phyloP scores from a whole-genome alignment of 352 stramenopile species.

The Pilasporangium apinafurcum region DNA sequence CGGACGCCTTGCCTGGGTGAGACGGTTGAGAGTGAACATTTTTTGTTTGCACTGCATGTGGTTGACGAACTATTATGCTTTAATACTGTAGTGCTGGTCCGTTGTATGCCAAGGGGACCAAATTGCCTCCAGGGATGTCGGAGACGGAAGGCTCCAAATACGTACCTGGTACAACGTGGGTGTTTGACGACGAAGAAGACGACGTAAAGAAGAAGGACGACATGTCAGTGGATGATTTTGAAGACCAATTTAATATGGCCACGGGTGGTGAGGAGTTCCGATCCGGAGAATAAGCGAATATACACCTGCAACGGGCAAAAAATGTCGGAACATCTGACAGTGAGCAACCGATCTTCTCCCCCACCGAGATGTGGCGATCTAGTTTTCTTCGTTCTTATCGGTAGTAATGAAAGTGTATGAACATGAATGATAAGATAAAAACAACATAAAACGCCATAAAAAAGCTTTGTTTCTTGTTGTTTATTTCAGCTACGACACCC shows the following conservation, averaged over 20 bases:
- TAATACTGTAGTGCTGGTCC: constrained; percentile 46
- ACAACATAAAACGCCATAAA: no score
- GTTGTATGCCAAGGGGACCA: constrained; percentile 78
- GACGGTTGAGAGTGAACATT: no score
- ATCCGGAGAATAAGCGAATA: constrained; percentile 43
- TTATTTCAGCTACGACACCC: no score
- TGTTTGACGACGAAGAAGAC: constrained; percentile 85
- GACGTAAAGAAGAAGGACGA: constrained; percentile 32
- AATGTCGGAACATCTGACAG: no score
- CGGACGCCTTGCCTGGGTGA: constrained; percentile 79
- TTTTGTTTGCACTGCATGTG: neutral
- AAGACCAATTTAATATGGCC: constrained; percentile 83
- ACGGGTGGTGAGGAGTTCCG: constrained; percentile 83
- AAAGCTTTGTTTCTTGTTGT: no score
- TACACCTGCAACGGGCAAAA: no score
- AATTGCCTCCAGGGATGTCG: constrained; percentile 45
- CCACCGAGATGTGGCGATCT: no score
- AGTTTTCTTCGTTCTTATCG: neutral
- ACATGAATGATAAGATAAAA: no score
- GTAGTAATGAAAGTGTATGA: no score
- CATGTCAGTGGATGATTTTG: constrained; percentile 86
- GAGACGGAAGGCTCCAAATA: constrained; percentile 74
- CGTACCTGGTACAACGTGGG: constrained; percentile 85
- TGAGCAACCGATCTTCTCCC: no score
- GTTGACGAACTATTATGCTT: neutral